Evolutionary conservation across 75 land plant genomes (phyloP).

Genomic region (Pinus tabuliformis): DNA sequence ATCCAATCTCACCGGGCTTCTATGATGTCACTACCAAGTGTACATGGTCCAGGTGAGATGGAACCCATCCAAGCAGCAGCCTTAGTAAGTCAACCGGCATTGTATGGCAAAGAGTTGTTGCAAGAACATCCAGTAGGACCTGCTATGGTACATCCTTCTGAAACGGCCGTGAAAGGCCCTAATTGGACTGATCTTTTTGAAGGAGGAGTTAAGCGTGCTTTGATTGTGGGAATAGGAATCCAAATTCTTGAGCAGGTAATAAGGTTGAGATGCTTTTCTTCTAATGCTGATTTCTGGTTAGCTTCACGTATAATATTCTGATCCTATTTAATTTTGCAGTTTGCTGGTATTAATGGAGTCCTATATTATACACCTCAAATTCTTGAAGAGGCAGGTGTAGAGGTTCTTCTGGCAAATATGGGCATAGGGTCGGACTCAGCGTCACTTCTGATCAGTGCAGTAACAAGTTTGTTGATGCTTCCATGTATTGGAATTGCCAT

Average conservation of each 20-base stretch:
- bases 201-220: constrained; percentile 79
- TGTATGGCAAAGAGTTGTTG: constrained; percentile 50
- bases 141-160: constrained; percentile 70
- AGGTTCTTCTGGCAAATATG: constrained; percentile 47
- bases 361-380: constrained; percentile 94
- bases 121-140: constrained; percentile 62
- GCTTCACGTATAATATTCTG: constrained; percentile 1
- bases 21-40: constrained; percentile 52
- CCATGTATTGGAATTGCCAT: constrained; percentile 85
- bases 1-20: constrained; percentile 48
- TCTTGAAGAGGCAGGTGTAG: constrained; percentile 88
- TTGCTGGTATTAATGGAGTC: constrained; percentile 94
- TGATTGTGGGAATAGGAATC: constrained; percentile 75
- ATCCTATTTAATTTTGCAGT: constrained; percentile 36
- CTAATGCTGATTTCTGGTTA: neutral
- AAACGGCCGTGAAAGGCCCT: constrained; percentile 49
- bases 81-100: constrained; percentile 76
- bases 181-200: constrained; percentile 72
- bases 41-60: constrained; percentile 28
- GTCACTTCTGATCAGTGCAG: constrained; percentile 75
- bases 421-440: constrained; percentile 78
- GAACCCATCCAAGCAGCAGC: constrained; percentile 81
- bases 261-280: neutral
- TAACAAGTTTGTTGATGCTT: constrained; percentile 75
- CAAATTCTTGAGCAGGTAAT: constrained; percentile 92